A percentile compares a stretch with the other conserved stretches of the same genome.
Evolutionary conservation across 768 basidiomycete genomes (phyloP).

Genomic region (Trametes maxima): DNA sequence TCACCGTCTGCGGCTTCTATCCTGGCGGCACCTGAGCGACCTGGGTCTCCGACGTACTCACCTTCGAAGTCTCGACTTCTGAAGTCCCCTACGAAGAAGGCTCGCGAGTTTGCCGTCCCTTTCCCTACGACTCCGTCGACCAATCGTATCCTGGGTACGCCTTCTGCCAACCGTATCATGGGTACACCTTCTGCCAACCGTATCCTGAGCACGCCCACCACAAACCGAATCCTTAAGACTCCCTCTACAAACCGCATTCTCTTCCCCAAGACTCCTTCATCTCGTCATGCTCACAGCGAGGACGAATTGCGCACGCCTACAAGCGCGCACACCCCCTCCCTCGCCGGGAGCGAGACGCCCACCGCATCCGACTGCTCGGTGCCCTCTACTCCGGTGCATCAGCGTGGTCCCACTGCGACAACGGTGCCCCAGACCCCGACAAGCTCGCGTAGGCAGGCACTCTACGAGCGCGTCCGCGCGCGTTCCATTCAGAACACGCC

Average conservation of each 20-base stretch:
- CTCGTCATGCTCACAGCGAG: conserved; percentile 40
- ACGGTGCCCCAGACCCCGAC: conserved; percentile 71
- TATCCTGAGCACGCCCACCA: conserved; percentile 46
- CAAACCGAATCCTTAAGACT: conserved; percentile 32
- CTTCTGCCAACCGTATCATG: conserved; percentile 41
- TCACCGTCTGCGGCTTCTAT: conserved; percentile 35
- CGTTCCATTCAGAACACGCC: conserved; percentile 70
- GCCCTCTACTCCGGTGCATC: conserved; percentile 69
- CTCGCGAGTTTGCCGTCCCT: conserved; percentile 46
- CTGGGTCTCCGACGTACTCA: conserved; percentile 38
- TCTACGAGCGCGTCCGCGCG: conserved; percentile 80
- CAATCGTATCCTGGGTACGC: conserved; percentile 38
- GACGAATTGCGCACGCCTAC: conserved; percentile 23
- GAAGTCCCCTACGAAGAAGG: conserved; percentile 38
- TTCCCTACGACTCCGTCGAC: conserved; percentile 48
- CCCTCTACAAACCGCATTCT: conserved; percentile 35
- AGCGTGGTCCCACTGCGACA: conserved; percentile 53
- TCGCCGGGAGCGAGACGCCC: conserved; percentile 45
- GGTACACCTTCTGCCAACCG: conserved; percentile 18
- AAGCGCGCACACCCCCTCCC: conserved; percentile 22
- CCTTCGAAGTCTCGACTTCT: conserved; percentile 40
- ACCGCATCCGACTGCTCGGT: conserved; percentile 48
- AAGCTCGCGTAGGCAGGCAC: conserved; percentile 74
- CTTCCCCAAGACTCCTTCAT: conserved; percentile 70
- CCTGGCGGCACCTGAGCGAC: conserved; percentile 35